phyloP scores from a whole-genome alignment of 768 basidiomycete genomes.

The Hortiboletus campestris region DNA sequence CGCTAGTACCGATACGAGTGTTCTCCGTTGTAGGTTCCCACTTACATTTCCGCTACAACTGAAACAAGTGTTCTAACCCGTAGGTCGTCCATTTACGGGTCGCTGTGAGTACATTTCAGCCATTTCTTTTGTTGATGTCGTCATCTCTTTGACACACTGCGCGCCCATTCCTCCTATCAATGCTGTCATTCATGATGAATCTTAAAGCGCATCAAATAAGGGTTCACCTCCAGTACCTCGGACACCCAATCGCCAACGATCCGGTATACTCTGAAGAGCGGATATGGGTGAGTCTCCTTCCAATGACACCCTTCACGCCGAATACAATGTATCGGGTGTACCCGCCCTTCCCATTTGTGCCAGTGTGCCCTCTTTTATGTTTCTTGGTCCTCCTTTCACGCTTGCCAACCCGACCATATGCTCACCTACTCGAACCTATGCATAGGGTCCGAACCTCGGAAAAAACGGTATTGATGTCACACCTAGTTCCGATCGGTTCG shows the following conservation, averaged over 20 bases:
- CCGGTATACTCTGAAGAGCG: conserved; percentile 82
- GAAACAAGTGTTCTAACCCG: conserved; percentile 1
- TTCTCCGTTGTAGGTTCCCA: conserved; percentile 69
- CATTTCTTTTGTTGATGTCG: neutral
- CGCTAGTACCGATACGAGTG: conserved; percentile 72
- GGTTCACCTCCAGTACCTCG: conserved; percentile 94
- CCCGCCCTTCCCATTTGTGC: neutral
- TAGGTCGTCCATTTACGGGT: conserved; percentile 87
- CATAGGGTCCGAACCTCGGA: conserved; percentile 68
- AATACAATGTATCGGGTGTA: neutral
- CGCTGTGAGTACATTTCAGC: conserved; percentile 60
- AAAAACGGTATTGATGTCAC: conserved; percentile 77
- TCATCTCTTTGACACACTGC: neutral
- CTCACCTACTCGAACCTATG: conserved; percentile 1
- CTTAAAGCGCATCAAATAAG: conserved; percentile 89
- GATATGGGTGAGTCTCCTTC: conserved; percentile 63
- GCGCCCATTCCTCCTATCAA: neutral
- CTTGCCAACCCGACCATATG: neutral
- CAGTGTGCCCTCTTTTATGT: neutral
- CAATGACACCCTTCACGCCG: neutral
- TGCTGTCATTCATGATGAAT: conserved; percentile 2
- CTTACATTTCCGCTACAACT: neutral
- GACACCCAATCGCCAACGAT: conserved; percentile 92
- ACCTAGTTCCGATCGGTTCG: conserved; percentile 63
- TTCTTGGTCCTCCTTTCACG: neutral